Percentiles rank a stretch among this genome's conserved stretches.
Conservation (phyloP, 768 basidiomycete genomes). For the Pleurotus platypus region DNA sequence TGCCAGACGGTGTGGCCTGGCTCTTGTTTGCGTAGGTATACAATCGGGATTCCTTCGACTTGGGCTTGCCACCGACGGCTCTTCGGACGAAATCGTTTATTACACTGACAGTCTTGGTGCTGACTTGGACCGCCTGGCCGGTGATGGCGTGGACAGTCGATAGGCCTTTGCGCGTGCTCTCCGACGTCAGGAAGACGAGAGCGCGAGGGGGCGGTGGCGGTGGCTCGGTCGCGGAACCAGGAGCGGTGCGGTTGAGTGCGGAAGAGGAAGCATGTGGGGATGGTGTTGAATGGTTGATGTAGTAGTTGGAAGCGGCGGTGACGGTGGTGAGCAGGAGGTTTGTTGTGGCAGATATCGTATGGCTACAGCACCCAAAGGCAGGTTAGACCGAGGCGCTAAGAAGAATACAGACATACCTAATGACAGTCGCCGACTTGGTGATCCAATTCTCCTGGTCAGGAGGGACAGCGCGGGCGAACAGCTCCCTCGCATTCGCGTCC, state of each 20-base stretch:
- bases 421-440: constrained; percentile 52
- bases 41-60: constrained; percentile 16
- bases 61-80: constrained; percentile 46
- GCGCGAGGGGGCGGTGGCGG: constrained; percentile 35
- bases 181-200: constrained; percentile 58
- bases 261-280: constrained; percentile 35
- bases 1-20: constrained; percentile 7
- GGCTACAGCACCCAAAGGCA: constrained; percentile 31
- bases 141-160: constrained; percentile 59
- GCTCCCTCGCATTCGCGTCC: constrained; percentile 41
- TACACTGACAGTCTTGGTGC: constrained; percentile 53
- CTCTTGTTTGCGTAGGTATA: constrained; percentile 3
- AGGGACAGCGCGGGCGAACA: constrained; percentile 59
- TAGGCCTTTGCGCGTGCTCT: constrained; percentile 54
- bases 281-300: constrained; percentile 56
- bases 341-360: constrained; percentile 65
- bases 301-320: constrained; percentile 55
- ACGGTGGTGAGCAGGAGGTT: constrained; percentile 61
- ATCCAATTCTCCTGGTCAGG: constrained; percentile 73
- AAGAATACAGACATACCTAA: constrained; percentile 45
- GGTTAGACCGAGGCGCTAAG: not conserved
- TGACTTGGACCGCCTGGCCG: constrained; percentile 65
- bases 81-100: constrained; percentile 60
- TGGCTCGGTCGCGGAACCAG: constrained; percentile 19
- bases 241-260: constrained; percentile 10